Evolutionary conservation across 305 asterid species (phyloP), one percentile per base, ranked within the genome.

Genomic region (Fraxinus platypoda): DNA sequence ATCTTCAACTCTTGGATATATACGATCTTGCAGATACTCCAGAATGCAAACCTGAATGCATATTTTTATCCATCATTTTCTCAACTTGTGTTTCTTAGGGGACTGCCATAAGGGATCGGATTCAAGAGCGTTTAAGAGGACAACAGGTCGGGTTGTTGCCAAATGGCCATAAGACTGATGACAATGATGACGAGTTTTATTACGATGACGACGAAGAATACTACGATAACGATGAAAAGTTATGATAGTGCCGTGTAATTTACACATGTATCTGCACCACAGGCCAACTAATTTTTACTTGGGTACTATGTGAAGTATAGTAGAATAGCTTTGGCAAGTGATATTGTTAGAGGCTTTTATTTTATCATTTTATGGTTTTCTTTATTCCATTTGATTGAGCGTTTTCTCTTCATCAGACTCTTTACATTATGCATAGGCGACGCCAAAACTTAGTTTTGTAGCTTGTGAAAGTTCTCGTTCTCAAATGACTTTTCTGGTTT

Each of bases 51-150:
- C 31, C 12, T 59, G 4, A 59, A 59, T 21, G 28, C 71, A 59
- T 62, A 62, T 21, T 62, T 57, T n/a, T 54, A 54, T 23, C 3
- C 0, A 3, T 19, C 43, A 12, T 11, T 26, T 76, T n/a, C 12
- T 17, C 8, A 17, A 46, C 17, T 17, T 33, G 26, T 37, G 21
- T 79, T 66, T 71, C 17, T 72, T 33, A 80, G 83, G 83, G 83
- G 23, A 80, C 83, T 31, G 83, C 83, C 33, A 72, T 80, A n/a
- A 72, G 78, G 74, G 82, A 70, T 49, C 68, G 78, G n/a, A 80
- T 80, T 13, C 82, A 80, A 80, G 82, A 80, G 19, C 78, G 62
- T 6, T n/a, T 80, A 57, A 80, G 25, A 78, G 64, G 77, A 46
- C 71, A 72, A 37, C 49, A 72, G 23, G 57, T 23, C 4, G 57